Evolutionary conservation across 768 basidiomycete species (phyloP).

Genomic region (Lactarius deliciosus): DNA sequence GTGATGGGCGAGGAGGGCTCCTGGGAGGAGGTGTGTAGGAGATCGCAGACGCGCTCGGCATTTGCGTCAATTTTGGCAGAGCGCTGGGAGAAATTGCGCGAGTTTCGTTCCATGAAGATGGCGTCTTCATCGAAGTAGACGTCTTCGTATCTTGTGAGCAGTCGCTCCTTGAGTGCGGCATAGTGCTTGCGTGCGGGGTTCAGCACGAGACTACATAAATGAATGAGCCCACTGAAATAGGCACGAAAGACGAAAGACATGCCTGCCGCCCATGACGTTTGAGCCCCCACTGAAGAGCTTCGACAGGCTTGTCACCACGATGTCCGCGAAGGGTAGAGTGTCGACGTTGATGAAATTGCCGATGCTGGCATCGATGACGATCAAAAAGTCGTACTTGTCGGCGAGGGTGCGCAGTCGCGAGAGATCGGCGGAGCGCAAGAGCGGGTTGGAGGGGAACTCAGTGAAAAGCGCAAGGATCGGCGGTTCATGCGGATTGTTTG

Average conservation of each 20-base stretch:
- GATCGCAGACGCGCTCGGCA: slow-evolving; percentile 78
- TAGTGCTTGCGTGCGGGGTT: slow-evolving; percentile 81
- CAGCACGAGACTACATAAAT: slow-evolving; percentile 65
- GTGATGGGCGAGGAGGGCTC: slow-evolving; percentile 48
- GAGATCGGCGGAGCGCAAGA: slow-evolving; percentile 83
- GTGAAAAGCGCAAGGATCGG: slow-evolving; percentile 82
- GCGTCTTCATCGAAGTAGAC: slow-evolving; percentile 88
- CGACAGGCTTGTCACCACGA: slow-evolving; percentile 87
- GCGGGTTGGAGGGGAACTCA: slow-evolving; percentile 95
- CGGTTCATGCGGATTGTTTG: slow-evolving; percentile 44
- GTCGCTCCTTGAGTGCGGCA: slow-evolving; percentile 55
- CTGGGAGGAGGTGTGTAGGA: slow-evolving; percentile 61
- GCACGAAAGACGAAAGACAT: slow-evolving; percentile 31
- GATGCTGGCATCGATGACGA: slow-evolving; percentile 92
- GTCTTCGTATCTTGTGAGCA: slow-evolving; percentile 72
- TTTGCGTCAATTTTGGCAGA: slow-evolving; percentile 77
- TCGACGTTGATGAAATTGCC: slow-evolving; percentile 95
- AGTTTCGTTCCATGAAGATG: slow-evolving; percentile 97
- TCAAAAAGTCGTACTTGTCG: slow-evolving; percentile 82
- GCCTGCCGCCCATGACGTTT: slow-evolving; percentile 99
- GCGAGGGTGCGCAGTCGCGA: slow-evolving; percentile 72
- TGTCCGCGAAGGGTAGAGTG: slow-evolving; percentile 80
- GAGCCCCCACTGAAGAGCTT: slow-evolving; percentile 94
- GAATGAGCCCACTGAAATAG: neutral
- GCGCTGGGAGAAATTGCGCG: slow-evolving; percentile 83